Percentiles rank a stretch among this genome's conserved stretches.
phyloP scores from a whole-genome alignment of 2,329 filamentous ascomycete genomes.

The Talaromyces sp. region DNA sequence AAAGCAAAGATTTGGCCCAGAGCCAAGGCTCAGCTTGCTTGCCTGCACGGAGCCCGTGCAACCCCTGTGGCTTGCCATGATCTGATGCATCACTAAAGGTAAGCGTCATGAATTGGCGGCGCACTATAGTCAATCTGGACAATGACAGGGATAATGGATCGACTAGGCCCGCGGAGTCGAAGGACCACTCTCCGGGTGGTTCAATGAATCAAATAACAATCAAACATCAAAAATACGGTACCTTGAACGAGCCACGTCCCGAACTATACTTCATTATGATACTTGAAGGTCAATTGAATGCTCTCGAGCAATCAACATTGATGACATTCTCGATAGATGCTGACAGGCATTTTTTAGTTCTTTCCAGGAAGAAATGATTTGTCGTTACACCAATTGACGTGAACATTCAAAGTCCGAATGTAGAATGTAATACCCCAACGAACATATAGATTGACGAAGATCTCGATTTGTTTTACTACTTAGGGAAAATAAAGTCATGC shows the following conservation, averaged over 20 bases:
- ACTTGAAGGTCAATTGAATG: not conserved
- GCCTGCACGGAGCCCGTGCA: conserved; percentile 12
- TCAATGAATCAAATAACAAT: not conserved
- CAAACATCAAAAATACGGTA: not conserved
- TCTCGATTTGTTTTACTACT: not conserved
- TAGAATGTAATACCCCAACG: not conserved
- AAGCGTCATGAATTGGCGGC: not conserved
- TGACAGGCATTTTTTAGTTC: not conserved
- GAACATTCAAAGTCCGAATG: not conserved
- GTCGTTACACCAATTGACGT: not conserved
- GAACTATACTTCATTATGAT: no score
- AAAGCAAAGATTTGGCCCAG: not conserved
- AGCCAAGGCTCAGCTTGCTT: not conserved
- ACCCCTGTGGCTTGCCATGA: conserved; percentile 7
- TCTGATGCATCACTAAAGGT: conserved; percentile 14
- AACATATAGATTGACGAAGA: not conserved
- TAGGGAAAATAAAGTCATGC: not conserved
- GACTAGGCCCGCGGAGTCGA: not conserved
- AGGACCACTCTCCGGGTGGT: not conserved
- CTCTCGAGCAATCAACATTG: not conserved
- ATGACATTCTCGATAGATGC: not conserved
- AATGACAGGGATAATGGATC: conserved; percentile 11
- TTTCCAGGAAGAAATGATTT: not conserved
- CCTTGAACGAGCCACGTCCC: not conserved
- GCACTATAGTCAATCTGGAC: not conserved